Conservation (phyloP, 2,329 filamentous ascomycete species). For the Venturia nashicola region DNA sequence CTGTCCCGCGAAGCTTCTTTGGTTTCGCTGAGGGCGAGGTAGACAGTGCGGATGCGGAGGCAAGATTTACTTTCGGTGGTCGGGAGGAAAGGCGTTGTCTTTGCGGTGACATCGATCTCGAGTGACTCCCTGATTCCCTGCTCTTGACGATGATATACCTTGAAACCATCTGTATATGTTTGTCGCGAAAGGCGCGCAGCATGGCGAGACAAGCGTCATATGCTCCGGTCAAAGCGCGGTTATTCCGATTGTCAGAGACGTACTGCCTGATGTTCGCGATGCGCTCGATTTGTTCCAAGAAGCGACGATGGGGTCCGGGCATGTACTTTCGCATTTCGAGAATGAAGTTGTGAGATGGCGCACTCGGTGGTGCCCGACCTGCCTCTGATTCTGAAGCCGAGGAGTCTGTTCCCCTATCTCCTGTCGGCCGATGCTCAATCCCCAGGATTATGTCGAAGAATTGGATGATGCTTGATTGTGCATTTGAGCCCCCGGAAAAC, state of each 20-base stretch:
- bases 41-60: slow-evolving; percentile 16
- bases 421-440: slow-evolving; percentile 81
- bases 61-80: slow-evolving; percentile 43
- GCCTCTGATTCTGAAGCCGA: slow-evolving; percentile 32
- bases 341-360: slow-evolving; percentile 74
- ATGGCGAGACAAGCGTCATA: slow-evolving; percentile 86
- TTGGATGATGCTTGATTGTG: slow-evolving; percentile 91
- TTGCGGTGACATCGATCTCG: slow-evolving; percentile 38
- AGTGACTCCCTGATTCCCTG: slow-evolving; percentile 55
- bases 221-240: slow-evolving; percentile 60
- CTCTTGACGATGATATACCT: slow-evolving; percentile 91
- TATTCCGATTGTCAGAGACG: slow-evolving; percentile 49
- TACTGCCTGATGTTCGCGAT: slow-evolving; percentile 83
- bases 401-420: slow-evolving; percentile 22
- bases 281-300: slow-evolving; percentile 65
- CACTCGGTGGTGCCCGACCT: slow-evolving; percentile 24
- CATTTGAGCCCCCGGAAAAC: slow-evolving; percentile 89
- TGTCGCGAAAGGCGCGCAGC: slow-evolving; percentile 69
- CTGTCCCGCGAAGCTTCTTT: slow-evolving; percentile 67
- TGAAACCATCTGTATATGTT: slow-evolving; percentile 91
- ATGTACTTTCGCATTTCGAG: slow-evolving; percentile 96
- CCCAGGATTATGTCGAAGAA: slow-evolving; percentile 92
- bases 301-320: slow-evolving; percentile 83
- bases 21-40: background rate
- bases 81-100: slow-evolving; percentile 3